These are phyloP conservation scores for Plasmodium yoelii DNA, from an alignment of 169 alveolate genomes.

Conservation along the genomic window DNA sequence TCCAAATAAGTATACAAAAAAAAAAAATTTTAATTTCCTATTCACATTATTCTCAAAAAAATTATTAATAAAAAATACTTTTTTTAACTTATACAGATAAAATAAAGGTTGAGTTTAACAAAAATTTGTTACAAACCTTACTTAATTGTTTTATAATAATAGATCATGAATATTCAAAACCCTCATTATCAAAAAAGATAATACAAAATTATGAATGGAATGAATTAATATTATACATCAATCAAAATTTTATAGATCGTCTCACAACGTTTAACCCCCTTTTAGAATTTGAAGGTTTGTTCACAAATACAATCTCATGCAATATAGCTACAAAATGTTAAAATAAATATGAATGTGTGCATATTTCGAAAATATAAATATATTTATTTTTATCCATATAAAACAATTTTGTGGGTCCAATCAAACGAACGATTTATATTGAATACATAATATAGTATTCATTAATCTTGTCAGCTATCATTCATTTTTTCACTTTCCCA, in stretches of 20 bases:
- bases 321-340: not conserved
- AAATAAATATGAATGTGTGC: not conserved
- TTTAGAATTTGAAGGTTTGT: slow-evolving; percentile 36
- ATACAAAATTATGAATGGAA: slow-evolving; percentile 37
- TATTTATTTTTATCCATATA: not conserved
- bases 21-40: not conserved
- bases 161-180: slow-evolving; percentile 26
- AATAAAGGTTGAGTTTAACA: slow-evolving; percentile 54
- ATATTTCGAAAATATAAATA: not conserved
- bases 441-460: too few relatives aligned
- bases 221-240: slow-evolving; percentile 13
- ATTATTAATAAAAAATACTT: not conserved
- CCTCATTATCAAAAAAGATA: not conserved
- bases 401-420: too few relatives aligned
- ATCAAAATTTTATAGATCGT: slow-evolving; percentile 31
- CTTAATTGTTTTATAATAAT: slow-evolving; percentile 13
- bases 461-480: too few relatives aligned
- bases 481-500: too few relatives aligned
- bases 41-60: not conserved
- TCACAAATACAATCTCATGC: not conserved
- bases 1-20: slow-evolving; percentile 17
- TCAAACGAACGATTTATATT: too few relatives aligned
- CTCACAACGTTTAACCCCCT: slow-evolving; percentile 43
- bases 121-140: not conserved
- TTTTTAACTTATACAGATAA: slow-evolving; percentile 9